phyloP scores from a whole-genome alignment of 495 filamentous ascomycete genomes.

The Podospora pseudoanserina region DNA sequence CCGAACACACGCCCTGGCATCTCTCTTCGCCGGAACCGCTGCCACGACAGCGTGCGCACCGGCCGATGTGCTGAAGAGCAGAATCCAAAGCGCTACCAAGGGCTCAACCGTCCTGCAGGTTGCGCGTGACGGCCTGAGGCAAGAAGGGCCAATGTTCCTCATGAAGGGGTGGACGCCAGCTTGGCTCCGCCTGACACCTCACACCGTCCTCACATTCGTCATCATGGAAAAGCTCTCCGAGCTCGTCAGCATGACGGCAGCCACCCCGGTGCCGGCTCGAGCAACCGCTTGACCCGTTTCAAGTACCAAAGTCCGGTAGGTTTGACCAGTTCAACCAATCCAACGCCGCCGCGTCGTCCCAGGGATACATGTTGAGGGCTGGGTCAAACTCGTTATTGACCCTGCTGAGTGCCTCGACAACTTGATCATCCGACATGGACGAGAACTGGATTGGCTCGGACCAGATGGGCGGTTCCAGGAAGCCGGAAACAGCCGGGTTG shows the following conservation, averaged over 20 bases:
- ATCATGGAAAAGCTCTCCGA: conserved; percentile 41
- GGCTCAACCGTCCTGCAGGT: conserved; percentile 30
- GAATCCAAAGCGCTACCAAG: conserved; percentile 33
- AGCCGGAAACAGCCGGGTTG: conserved; percentile 21
- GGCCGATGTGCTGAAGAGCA: conserved; percentile 40
- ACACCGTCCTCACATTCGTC: conserved; percentile 40
- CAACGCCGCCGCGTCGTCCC: conserved; percentile 54
- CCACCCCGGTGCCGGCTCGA: conserved; percentile 4
- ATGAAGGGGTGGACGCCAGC: conserved; percentile 46
- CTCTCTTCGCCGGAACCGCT: conserved; percentile 37
- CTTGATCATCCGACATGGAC: conserved; percentile 63
- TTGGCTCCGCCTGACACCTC: conserved; percentile 40
- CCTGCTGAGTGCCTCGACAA: conserved; percentile 58
- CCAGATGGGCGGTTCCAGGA: conserved; percentile 37
- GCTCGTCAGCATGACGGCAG: conserved; percentile 10
- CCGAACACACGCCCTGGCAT: conserved; percentile 34
- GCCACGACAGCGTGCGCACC: conserved; percentile 40
- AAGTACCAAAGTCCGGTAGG: conserved; percentile 37
- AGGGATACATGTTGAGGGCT: conserved; percentile 47
- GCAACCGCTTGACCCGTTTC: conserved; percentile 12
- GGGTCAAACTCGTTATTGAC: conserved; percentile 55
- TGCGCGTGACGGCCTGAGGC: conserved; percentile 24
- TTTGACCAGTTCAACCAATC: conserved; percentile 61
- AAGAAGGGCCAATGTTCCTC: conserved; percentile 37
- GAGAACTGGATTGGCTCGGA: conserved; percentile 60